Percentiles rank a stretch among this genome's conserved stretches.
Conservation (phyloP, 495 filamentous ascomycete genomes). For the Poronia punctata region DNA sequence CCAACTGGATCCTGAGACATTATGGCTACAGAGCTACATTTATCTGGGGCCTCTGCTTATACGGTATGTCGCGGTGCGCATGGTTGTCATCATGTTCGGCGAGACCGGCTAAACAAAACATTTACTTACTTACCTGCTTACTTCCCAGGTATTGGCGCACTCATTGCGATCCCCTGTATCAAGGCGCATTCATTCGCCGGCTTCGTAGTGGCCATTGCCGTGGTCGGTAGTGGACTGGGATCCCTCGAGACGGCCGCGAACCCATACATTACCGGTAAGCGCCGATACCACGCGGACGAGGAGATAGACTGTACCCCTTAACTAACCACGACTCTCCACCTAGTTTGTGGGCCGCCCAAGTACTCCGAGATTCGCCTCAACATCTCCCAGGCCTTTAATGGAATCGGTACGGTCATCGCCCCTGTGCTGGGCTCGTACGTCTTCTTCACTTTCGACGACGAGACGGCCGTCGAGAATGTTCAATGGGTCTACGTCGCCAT, state of each 20-base stretch:
- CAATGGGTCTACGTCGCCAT: conserved; percentile 74
- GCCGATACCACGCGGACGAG: too few species aligned
- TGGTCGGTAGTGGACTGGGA: conserved; percentile 62
- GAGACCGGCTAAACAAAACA: not conserved
- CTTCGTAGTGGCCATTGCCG: conserved; percentile 63
- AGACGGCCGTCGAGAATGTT: conserved; percentile 48
- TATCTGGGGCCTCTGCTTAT: conserved; percentile 49
- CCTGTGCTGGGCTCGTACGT: conserved; percentile 62
- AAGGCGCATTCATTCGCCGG: conserved; percentile 53
- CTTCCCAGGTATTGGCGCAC: conserved; percentile 22
- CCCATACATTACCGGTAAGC: conserved; percentile 49
- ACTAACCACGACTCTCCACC: not conserved
- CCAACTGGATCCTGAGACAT: conserved; percentile 58
- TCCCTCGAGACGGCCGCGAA: conserved; percentile 70
- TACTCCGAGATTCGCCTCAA: conserved; percentile 65
- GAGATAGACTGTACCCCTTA: too few species aligned
- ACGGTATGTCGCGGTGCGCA: conserved; percentile 32
- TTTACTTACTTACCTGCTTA: not conserved
- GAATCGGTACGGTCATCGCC: conserved; percentile 55
- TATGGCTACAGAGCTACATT: conserved; percentile 58
- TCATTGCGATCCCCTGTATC: conserved; percentile 34
- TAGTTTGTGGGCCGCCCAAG: conserved; percentile 58
- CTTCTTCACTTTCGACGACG: conserved; percentile 55
- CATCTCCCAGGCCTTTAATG: conserved; percentile 61
- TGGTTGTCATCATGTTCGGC: too few species aligned